Percentiles rank a stretch among this genome's conserved stretches.
phyloP scores from a whole-genome alignment of 1,284 basidiomycete genomes.

The Schizopora paradoxa region DNA sequence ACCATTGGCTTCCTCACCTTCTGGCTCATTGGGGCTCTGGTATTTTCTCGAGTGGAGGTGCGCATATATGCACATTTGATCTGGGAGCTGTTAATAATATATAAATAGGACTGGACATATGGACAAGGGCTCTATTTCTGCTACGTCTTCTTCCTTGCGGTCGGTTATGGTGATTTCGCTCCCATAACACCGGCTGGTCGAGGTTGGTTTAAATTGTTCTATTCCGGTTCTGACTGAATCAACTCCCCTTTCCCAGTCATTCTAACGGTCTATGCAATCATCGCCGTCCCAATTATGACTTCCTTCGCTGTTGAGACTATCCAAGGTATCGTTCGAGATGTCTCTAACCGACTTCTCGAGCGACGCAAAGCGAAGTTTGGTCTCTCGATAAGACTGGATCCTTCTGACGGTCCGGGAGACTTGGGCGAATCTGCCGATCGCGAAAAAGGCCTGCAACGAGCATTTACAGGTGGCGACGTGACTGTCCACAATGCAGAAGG shows the following conservation, averaged over 20 bases:
- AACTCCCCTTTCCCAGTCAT: slow-evolving; percentile 8
- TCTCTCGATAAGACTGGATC: not conserved
- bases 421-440: not conserved
- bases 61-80: slow-evolving; percentile 3
- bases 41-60: slow-evolving; percentile 19
- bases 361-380: slow-evolving; percentile 6
- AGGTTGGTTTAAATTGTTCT: slow-evolving; percentile 3
- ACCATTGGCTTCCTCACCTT: slow-evolving; percentile 12
- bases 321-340: slow-evolving; percentile 7
- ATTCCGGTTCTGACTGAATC: not conserved
- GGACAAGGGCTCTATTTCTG: slow-evolving; percentile 17
- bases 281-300: slow-evolving; percentile 18
- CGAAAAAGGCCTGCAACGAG: slow-evolving; percentile 5
- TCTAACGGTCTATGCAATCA: slow-evolving; percentile 15
- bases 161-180: slow-evolving; percentile 17
- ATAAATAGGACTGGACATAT: slow-evolving; percentile 15
- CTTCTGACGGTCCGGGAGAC: not conserved
- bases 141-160: slow-evolving; percentile 17
- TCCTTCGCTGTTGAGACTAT: slow-evolving; percentile 18
- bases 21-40: slow-evolving; percentile 16
- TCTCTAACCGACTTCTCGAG: slow-evolving; percentile 3
- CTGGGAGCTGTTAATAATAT: slow-evolving; percentile 1
- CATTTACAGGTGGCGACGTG: too few relatives aligned
- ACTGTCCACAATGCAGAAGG: too few relatives aligned
- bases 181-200: slow-evolving; percentile 16